Evolutionary conservation across 2,329 filamentous ascomycete genomes (phyloP), one percentile per base, ranked within the genome.

Genomic region (Epichloe bromicola): DNA sequence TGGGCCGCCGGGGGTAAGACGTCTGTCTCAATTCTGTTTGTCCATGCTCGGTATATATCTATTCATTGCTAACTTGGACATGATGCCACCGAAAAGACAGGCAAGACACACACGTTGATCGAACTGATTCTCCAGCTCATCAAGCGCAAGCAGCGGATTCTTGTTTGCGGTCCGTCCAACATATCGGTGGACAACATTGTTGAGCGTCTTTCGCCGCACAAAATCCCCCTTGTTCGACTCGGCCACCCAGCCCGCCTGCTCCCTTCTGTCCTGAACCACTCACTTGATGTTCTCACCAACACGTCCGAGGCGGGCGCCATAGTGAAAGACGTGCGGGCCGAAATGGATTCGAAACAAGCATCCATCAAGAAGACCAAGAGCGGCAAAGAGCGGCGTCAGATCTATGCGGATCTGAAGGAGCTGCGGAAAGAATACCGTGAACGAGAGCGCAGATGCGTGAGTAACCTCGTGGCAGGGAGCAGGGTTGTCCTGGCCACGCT

Each of bases 111-210:
- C 64, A 97, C 93, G 0, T 71, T 98, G 39, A 91, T 98, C 53
- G 93, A 98, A 66, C 74, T 98, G 12, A 95, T 98, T 54, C 74
- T 94, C n/a, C 93, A 98, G 63, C 72, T 97, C 58, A 73, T 94
- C 50, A 83, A 83, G 62, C 79, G 80, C 23, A 78, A 82, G 36
- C 76, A 83, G 50, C 80, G 89, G 1, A 74, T 97, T 11, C 75
- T 97, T 2, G 91, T 97, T n/a, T 97, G 93, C 61, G 93, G 91
- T 0, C 93, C 93, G 0, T 95, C 88, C 33, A 98, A 98, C 64
- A 90, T 98, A 59, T 93, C 88, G 0, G 93, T 98, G 1, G 93
- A 98, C 75, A 98, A 98, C 63, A 95, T 98, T 52, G 90, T 96
- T 8, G 93, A 98, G 68, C 82, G 93, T 7, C 77, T 97, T 2